These are phyloP conservation scores for Petrea volubilis DNA, from an alignment of 257 asterid genomes.

Conservation along the genomic window DNA sequence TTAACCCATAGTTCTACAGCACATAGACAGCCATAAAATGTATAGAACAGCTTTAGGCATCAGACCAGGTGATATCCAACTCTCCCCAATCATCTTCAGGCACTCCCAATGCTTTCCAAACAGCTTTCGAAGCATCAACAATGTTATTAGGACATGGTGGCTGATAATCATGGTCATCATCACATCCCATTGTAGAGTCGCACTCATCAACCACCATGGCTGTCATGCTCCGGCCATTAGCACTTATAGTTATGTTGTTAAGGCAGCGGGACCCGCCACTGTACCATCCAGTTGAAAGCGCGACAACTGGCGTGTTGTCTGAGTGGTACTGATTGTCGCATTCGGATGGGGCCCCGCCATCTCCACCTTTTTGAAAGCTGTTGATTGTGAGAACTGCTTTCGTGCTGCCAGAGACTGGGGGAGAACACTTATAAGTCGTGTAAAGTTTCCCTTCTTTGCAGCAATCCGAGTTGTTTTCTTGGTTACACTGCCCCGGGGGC, in stretches of 20 bases:
- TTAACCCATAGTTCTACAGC: background rate
- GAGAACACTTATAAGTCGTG: slow-evolving; percentile 44
- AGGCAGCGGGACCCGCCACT: slow-evolving; percentile 37
- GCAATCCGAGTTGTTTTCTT: slow-evolving; percentile 37
- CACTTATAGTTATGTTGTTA: slow-evolving; percentile 24
- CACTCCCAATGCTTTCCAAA: slow-evolving; percentile 46
- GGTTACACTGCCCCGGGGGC: slow-evolving; percentile 48
- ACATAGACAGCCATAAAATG: background rate
- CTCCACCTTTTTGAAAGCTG: slow-evolving; percentile 50
- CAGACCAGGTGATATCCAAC: slow-evolving; percentile 46
- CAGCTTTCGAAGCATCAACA: slow-evolving; percentile 48
- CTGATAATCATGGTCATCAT: slow-evolving; percentile 44
- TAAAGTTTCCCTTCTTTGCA: slow-evolving; percentile 33
- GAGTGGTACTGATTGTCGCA: slow-evolving; percentile 45
- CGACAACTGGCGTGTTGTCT: slow-evolving; percentile 39
- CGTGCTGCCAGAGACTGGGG: slow-evolving; percentile 27
- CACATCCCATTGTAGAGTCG: slow-evolving; percentile 53
- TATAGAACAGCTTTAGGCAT: slow-evolving; percentile 18
- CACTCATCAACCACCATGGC: slow-evolving; percentile 52
- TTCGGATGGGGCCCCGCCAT: slow-evolving; percentile 45
- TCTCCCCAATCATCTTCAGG: slow-evolving; percentile 36
- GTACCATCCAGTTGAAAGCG: slow-evolving; percentile 51
- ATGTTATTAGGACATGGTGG: slow-evolving; percentile 56
- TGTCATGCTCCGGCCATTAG: slow-evolving; percentile 35
- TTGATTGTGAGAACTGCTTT: slow-evolving; percentile 42